phyloP scores from a whole-genome alignment of 23 red algal genomes.

The Gracilaria vermiculophylla region DNA sequence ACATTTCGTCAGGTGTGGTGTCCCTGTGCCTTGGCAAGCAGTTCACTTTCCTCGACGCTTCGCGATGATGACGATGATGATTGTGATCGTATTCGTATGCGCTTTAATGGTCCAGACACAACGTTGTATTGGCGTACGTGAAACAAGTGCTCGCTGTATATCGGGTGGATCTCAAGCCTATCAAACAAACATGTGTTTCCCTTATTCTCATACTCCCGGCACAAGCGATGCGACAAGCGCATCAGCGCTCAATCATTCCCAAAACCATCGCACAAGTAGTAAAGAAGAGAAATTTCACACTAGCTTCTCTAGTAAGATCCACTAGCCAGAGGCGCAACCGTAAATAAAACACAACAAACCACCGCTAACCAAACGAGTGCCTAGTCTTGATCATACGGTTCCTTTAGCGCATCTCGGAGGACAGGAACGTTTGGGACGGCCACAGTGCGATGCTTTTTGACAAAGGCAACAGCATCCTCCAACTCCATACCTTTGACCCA shows the following conservation, averaged over 20 bases:
- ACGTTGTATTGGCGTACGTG: background rate
- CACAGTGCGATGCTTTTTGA: conserved; percentile 78
- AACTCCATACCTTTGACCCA: conserved; percentile 61
- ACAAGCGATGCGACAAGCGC: background rate
- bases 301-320: background rate
- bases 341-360: background rate
- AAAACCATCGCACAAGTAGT: background rate
- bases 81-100: too few relatives aligned
- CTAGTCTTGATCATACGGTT: conserved; percentile 3
- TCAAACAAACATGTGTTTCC: background rate
- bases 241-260: background rate
- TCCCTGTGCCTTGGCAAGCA: too few relatives aligned
- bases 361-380: background rate
- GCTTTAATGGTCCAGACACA: too few relatives aligned
- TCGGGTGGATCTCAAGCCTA: background rate
- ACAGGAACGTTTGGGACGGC: conserved; percentile 86
- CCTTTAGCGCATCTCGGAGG: conserved; percentile 52
- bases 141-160: background rate
- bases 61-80: background rate
- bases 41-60: too few relatives aligned
- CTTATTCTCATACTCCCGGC: background rate
- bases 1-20: background rate
- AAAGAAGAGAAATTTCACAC: background rate
- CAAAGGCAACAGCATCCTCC: conserved; percentile 67
- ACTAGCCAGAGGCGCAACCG: background rate